A percentile compares a stretch with the other conserved stretches of the same genome.
phyloP scores from a whole-genome alignment of 2,329 filamentous ascomycete species.

The Alternaria arbusti region DNA sequence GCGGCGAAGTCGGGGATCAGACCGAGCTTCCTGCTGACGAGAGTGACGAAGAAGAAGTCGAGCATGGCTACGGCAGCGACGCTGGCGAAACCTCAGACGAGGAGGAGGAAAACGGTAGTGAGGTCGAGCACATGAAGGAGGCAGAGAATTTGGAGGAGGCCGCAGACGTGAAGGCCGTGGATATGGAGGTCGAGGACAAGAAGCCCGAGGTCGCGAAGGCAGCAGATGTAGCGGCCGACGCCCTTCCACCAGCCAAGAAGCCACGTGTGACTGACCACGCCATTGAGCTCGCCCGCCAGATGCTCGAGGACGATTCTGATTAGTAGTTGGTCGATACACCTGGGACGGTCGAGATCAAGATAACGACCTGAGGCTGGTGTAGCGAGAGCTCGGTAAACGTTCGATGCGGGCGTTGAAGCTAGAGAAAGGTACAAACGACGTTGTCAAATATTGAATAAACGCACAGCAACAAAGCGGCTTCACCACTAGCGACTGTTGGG shows the following conservation, averaged over 20 bases:
- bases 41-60: neutral
- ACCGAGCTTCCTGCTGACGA: neutral
- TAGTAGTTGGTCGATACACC: neutral
- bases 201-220: neutral
- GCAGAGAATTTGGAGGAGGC: neutral
- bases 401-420: neutral
- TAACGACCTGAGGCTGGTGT: neutral
- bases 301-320: neutral
- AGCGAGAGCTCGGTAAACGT: neutral
- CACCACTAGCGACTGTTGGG: accelerated
- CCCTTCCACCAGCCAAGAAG: neutral
- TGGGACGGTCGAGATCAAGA: too few species aligned
- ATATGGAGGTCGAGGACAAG: neutral
- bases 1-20: neutral
- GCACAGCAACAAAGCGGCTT: neutral
- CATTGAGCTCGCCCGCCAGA: neutral
- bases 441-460: neutral
- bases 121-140: neutral
- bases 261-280: neutral
- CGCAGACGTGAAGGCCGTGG: too few species aligned
- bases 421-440: neutral
- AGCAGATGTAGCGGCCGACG: neutral
- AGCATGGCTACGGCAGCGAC: neutral
- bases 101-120: neutral
- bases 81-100: neutral